phyloP scores from a whole-genome alignment of 2,329 filamentous ascomycete species.

The Monosporascus sp. region DNA sequence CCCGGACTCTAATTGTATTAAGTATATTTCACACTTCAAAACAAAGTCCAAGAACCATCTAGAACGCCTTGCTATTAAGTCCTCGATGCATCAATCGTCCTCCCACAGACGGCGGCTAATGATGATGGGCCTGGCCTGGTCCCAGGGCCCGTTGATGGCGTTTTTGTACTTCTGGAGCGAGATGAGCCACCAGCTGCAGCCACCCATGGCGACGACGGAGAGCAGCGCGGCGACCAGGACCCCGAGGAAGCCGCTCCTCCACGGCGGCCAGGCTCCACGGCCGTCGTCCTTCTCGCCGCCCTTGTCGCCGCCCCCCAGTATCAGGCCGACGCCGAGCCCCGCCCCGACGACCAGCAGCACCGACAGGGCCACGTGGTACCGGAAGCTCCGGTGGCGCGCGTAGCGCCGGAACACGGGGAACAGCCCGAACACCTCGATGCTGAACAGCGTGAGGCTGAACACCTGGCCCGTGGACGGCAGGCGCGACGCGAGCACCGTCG shows the following conservation, averaged over 20 bases:
- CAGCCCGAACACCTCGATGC: slow-evolving; percentile 92
- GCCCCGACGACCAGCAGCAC: slow-evolving; percentile 72
- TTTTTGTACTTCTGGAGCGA: slow-evolving; percentile 98
- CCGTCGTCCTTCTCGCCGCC: slow-evolving; percentile 34
- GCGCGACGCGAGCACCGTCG: slow-evolving; percentile 85
- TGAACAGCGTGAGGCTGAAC: slow-evolving; percentile 91
- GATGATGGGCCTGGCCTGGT: slow-evolving; percentile 85
- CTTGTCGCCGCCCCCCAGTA: slow-evolving; percentile 42
- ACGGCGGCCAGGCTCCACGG: slow-evolving; percentile 30
- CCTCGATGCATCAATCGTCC: slow-evolving; percentile 29
- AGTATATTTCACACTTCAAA: too few species aligned
- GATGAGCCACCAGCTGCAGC: slow-evolving; percentile 97
- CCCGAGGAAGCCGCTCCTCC: slow-evolving; percentile 61
- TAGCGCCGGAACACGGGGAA: slow-evolving; percentile 97
- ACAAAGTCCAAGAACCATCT: too few species aligned
- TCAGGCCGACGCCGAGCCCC: slow-evolving; percentile 68
- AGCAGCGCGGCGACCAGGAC: slow-evolving; percentile 71
- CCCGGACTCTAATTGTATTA: too few species aligned
- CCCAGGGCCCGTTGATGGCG: slow-evolving; percentile 96
- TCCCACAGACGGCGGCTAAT: slow-evolving; percentile 60
- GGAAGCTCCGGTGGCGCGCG: slow-evolving; percentile 75
- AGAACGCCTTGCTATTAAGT: too few species aligned
- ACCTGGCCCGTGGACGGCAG: slow-evolving; percentile 89
- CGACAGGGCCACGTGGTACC: slow-evolving; percentile 74
- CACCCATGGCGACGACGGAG: slow-evolving; percentile 76